These are phyloP conservation scores for Phalaenopsis equestris DNA, from an alignment of 106 monocot genomes.

Conservation along the genomic window DNA sequence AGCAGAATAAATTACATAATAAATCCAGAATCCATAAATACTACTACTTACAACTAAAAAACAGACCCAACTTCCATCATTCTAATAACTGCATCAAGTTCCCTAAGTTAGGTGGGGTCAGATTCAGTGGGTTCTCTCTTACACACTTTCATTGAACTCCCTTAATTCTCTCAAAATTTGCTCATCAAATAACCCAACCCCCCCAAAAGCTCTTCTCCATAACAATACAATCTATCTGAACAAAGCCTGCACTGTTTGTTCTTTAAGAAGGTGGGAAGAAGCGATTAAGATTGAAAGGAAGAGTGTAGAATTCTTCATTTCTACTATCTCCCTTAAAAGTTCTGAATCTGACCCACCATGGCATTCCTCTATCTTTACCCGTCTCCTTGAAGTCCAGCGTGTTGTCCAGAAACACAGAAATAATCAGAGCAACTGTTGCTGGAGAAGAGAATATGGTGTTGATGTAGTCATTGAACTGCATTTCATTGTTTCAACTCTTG, in stretches of 20 bases:
- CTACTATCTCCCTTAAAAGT: slow-evolving; percentile 91
- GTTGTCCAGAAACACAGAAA: slow-evolving; percentile 89
- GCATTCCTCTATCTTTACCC: slow-evolving; percentile 87
- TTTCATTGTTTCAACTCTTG: background rate
- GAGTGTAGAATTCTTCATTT: slow-evolving; percentile 97
- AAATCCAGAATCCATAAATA: no score
- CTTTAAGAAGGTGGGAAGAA: slow-evolving; percentile 84
- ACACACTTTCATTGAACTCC: background rate
- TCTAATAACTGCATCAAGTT: no score
- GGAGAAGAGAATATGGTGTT: slow-evolving; percentile 96
- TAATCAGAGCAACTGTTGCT: slow-evolving; percentile 69
- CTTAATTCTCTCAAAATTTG: background rate
- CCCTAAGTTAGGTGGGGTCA: no score
- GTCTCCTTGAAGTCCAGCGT: slow-evolving; percentile 82
- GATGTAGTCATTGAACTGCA: slow-evolving; percentile 94
- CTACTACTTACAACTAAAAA: no score
- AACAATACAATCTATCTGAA: background rate
- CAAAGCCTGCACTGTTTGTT: background rate
- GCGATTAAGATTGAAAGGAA: slow-evolving; percentile 96
- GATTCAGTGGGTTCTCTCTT: background rate
- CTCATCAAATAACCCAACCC: background rate
- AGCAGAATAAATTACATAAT: no score
- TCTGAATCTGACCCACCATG: slow-evolving; percentile 93
- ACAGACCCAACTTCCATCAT: no score
- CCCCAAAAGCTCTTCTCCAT: background rate